These are phyloP conservation scores for Hordeum pubiflorum DNA, from an alignment of 202 grass and related monocot genomes.

Conservation along the genomic window DNA sequence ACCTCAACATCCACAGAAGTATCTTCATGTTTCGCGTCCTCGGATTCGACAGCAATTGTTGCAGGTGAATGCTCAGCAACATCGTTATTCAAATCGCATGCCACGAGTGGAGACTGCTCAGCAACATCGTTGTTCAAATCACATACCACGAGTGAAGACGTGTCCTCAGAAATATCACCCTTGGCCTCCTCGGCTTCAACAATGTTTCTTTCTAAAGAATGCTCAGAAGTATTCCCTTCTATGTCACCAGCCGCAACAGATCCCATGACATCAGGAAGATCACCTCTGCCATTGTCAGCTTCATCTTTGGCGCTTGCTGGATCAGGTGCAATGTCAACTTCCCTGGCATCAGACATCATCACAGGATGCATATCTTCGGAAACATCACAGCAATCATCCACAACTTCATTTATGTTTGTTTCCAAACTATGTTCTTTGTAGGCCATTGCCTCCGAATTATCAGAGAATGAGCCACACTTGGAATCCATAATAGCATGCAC, in stretches of 20 bases:
- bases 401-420: conserved; percentile 7
- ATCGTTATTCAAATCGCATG: background rate
- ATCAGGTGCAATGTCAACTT: conserved; percentile 9
- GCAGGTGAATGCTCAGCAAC: background rate
- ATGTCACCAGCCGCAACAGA: background rate
- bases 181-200: background rate
- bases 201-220: conserved; percentile 2
- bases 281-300: conserved; percentile 5
- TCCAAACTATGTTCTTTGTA: conserved; percentile 2
- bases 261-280: background rate
- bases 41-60: background rate
- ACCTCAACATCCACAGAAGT: background rate
- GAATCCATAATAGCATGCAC: conserved; percentile 16
- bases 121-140: background rate
- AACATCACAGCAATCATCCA: conserved; percentile 11
- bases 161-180: background rate
- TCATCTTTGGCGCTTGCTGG: background rate
- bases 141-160: background rate
- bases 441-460: background rate
- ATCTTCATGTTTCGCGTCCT: conserved; percentile 2
- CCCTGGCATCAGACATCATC: conserved; percentile 18
- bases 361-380: conserved; percentile 24
- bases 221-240: background rate
- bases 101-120: background rate
- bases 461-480: background rate